A percentile compares a stretch with the other conserved stretches of the same genome.
These are phyloP conservation scores for Amanita rubescens DNA, from an alignment of 768 basidiomycete genomes.

Conservation along the genomic window DNA sequence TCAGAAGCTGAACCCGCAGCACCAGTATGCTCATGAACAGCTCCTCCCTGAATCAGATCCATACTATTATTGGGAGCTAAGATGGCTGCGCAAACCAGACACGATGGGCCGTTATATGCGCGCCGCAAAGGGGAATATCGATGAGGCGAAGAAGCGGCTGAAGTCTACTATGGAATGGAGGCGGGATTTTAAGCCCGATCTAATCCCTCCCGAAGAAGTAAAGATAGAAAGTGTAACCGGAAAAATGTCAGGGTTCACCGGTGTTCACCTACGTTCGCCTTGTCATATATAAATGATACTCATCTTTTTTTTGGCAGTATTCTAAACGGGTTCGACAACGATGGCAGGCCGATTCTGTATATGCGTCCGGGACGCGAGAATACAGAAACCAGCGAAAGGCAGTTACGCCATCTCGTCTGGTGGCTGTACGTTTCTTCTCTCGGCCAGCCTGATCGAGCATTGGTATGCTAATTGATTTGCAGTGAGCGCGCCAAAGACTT, in stretches of 20 bases:
- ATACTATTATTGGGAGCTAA: slow-evolving; percentile 69
- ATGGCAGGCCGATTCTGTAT: slow-evolving; percentile 83
- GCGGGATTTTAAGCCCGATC: slow-evolving; percentile 75
- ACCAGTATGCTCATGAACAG: slow-evolving; percentile 61
- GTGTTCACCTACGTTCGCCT: too few relatives aligned
- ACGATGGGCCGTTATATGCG: slow-evolving; percentile 74
- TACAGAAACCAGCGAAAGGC: slow-evolving; percentile 67
- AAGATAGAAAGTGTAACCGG: slow-evolving; percentile 77
- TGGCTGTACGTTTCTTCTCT: slow-evolving; percentile 53
- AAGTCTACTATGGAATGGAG: slow-evolving; percentile 80
- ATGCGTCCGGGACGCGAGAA: slow-evolving; percentile 87
- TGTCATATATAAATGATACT: too few relatives aligned
- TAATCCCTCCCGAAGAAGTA: slow-evolving; percentile 77
- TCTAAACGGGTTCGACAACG: slow-evolving; percentile 77
- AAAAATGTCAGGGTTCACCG: slow-evolving; percentile 58
- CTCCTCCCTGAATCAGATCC: slow-evolving; percentile 59
- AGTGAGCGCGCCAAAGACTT: slow-evolving; percentile 88
- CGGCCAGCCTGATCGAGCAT: not conserved
- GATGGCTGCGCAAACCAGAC: slow-evolving; percentile 67
- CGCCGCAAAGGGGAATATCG: slow-evolving; percentile 76
- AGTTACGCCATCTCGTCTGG: slow-evolving; percentile 82
- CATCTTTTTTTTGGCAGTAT: slow-evolving; percentile 38
- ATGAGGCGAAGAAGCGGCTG: slow-evolving; percentile 72
- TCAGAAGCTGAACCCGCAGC: not conserved
- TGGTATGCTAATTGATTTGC: not conserved